Evolutionary conservation across 2,329 filamentous ascomycete species (phyloP), one percentile per base, ranked within the genome.

Genomic region (Coniochaeta pulveracea): DNA sequence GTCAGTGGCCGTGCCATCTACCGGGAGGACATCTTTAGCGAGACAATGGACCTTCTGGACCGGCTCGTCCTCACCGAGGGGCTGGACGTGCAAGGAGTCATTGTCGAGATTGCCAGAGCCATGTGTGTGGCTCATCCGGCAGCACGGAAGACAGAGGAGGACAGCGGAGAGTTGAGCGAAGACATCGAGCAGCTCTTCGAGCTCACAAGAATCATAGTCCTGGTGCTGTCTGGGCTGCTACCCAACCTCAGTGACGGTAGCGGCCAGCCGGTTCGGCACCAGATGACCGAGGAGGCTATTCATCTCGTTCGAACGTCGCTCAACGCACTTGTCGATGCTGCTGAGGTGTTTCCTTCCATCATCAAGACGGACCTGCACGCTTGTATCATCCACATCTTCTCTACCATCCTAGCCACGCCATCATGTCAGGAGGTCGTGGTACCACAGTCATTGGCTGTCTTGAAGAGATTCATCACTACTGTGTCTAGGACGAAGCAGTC

Each of bases 171-270:
- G 52, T 63, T 98, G 9, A 93, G 85, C 0, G 91, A 98, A 49
- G 91, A 98, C 50, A 94, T 98, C 41, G 91, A 98, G 50, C 91
- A 98, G 57, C 69, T 98, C 1, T 98, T 98, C 48, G 91, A 98
- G 57, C 67, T 98, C 29, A 98, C 91, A 0, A 76, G 91, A 42
- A 94, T 95, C 51, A 95, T 96, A 41, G 89, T 96, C 11, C 66
- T 98, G 7, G 89, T 96, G 2, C 67, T 98, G 18, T 82, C 86
- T 1, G 85, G 88, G 1, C 64, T 95, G 24, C 64, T 98, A 15
- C 91, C 93, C 4, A 93, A 89, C 39, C 63, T 93, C 4, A 74
- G 74, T 4, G 80, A 84, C 39, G 62, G 67, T 31, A 76, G 70
- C 22, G n/a, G n/a, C n/a, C 74, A 70, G 42, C 66, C 69, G 44